These are phyloP conservation scores for Silene noctiflora DNA, from an alignment of 179 eudicot species.

Conservation along the genomic window DNA sequence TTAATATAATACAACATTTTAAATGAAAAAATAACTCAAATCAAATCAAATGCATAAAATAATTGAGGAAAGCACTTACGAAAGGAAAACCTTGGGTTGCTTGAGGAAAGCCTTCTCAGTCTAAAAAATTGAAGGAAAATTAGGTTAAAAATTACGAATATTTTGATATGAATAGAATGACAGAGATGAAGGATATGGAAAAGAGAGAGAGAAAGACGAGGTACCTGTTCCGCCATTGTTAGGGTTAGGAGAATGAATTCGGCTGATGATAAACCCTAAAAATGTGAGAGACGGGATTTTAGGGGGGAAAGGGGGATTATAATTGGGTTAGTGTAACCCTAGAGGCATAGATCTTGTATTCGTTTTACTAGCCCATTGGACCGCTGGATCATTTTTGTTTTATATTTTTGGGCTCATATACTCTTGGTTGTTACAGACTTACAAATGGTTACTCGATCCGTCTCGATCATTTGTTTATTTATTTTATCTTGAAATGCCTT, in stretches of 20 bases:
- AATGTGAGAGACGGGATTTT: neutral
- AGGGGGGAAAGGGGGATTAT: neutral
- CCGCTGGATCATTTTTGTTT: too few relatives aligned
- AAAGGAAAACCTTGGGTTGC: constrained; percentile 76
- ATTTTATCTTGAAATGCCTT: too few relatives aligned
- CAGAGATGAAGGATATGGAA: too few relatives aligned
- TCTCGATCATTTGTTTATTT: too few relatives aligned
- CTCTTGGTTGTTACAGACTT: too few relatives aligned
- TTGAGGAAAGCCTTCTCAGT: constrained; percentile 84
- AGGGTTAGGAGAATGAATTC: constrained; percentile 15
- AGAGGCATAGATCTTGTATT: too few relatives aligned
- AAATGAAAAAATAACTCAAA: neutral
- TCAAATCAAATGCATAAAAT: too few relatives aligned
- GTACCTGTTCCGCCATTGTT: constrained; percentile 68
- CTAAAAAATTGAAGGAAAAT: constrained; percentile 27
- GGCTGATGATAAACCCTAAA: constrained; percentile 24
- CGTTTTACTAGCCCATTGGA: too few relatives aligned
- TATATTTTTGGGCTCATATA: too few relatives aligned
- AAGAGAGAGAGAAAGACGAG: neutral
- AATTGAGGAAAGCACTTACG: too few relatives aligned
- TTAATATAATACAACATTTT: neutral
- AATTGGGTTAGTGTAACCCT: neutral
- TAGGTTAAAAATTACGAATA: neutral
- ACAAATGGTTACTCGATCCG: too few relatives aligned
- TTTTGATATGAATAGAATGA: neutral